Evolutionary conservation across 2,329 filamentous ascomycete genomes (phyloP).

Genomic region (Sporothrix sp.): DNA sequence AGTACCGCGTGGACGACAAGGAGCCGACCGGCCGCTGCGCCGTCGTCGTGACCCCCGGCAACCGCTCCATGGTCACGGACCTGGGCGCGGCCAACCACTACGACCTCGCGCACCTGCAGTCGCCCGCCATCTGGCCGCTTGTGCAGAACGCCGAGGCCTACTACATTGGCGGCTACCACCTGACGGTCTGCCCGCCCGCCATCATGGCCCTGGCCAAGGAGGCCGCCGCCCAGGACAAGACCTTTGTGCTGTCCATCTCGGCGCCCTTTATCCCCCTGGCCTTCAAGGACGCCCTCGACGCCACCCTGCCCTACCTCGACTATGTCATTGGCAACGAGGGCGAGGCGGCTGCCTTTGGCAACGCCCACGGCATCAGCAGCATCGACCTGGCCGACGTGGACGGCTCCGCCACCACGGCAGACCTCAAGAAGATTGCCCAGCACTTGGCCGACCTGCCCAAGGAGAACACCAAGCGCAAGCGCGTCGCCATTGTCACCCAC

Average conservation of each 20-base stretch:
- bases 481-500: constrained; percentile 87
- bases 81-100: constrained; percentile 96
- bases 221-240: constrained; percentile 81
- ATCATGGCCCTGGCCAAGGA: constrained; percentile 86
- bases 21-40: constrained; percentile 87
- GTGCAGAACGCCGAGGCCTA: constrained; percentile 81
- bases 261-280: constrained; percentile 95
- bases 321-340: constrained; percentile 96
- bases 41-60: constrained; percentile 92
- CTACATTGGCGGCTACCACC: constrained; percentile 94
- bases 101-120: constrained; percentile 86
- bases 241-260: constrained; percentile 81
- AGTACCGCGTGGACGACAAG: constrained; percentile 84
- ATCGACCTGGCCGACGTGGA: constrained; percentile 38
- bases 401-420: constrained; percentile 48
- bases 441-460: constrained; percentile 81
- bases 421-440: constrained; percentile 77
- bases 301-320: constrained; percentile 83
- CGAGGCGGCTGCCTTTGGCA: constrained; percentile 80
- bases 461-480: constrained; percentile 75
- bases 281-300: constrained; percentile 93
- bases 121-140: constrained; percentile 81
- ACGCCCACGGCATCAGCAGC: constrained; percentile 61
- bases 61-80: constrained; percentile 90
- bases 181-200: constrained; percentile 89